Evolutionary conservation across 2,329 filamentous ascomycete genomes (phyloP), one percentile per base, ranked within the genome.

Genomic region (Ascomycota sp.): DNA sequence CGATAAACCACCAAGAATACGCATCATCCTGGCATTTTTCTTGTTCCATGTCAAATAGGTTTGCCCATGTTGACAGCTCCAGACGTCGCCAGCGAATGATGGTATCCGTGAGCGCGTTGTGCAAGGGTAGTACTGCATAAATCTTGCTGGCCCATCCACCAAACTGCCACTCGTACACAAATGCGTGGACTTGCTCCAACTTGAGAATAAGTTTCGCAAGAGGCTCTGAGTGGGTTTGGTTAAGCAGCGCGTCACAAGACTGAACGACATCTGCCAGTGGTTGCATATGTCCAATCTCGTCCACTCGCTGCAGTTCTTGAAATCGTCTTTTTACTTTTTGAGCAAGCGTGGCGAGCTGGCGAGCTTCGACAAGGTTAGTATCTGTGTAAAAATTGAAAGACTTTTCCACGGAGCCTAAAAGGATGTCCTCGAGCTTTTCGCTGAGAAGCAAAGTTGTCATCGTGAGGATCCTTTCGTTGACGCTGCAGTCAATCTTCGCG

Each of bases 1-100:
- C 83, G 35, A 95, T 66, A 42, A 94, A 98, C 75, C 85, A 98
- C 89, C 89, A 98, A 11, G 77, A 75, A 41, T 73, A 75, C 3
- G 86, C 83, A 43, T 82, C 75, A 29, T 80, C 67, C 15, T 74
- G 61, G 41, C 75, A 83, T 42, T 77, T 82, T 31, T 69, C 63
- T 23, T 72, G 64, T 50, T 98, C 89, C 48, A 79, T 71, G 40
- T 93, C 81, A 35, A 98, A 76, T 3, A 98, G 53, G 25, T 75
- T 78, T 23, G 79, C 74, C 89, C 89, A 98, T 1, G 86, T 94
- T 0, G 79, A 77, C 19, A 98, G 61, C 45, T 98, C 89, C 21
- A 98, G 61, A 34, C 85, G 75, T 36, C 89, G 69, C 91, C 91
- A 98, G 45, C 67, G 69, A 32, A 95, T 75, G 30, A 94, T 75